phyloP scores from a whole-genome alignment of 495 filamentous ascomycete genomes.

The Penicillium simplicissimum region DNA sequence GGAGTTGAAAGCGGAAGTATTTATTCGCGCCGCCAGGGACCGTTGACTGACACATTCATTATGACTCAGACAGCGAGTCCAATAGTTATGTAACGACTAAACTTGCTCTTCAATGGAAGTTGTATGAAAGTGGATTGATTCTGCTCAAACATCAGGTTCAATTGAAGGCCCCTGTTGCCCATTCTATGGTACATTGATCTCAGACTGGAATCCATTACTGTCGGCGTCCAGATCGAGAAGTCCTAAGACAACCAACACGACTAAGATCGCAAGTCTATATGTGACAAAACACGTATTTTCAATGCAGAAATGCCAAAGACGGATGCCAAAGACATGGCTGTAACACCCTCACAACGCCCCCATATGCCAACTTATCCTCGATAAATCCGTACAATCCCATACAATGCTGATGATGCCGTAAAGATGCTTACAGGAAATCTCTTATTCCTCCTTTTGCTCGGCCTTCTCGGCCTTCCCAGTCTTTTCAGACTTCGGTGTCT shows the following conservation, averaged over 20 bases:
- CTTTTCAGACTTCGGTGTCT: neutral
- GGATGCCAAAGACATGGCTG: constrained; percentile 16
- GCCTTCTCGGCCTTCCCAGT: constrained; percentile 1
- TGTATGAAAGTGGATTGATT: neutral
- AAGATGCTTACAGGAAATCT: neutral
- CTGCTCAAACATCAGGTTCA: neutral
- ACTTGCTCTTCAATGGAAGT: too few species aligned
- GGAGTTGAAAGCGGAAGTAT: constrained; percentile 20
- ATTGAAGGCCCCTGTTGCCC: neutral
- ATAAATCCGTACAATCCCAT: constrained; percentile 1
- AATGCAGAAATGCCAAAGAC: constrained; percentile 17
- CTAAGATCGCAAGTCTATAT: constrained; percentile 8
- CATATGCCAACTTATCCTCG: constrained; percentile 19
- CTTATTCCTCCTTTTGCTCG: constrained; percentile 24
- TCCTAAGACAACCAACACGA: neutral
- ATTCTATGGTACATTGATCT: neutral
- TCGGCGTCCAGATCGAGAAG: neutral
- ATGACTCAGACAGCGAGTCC: constrained; percentile 9
- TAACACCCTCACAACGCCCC: constrained; percentile 27
- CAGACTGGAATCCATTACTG: neutral
- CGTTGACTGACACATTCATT: constrained; percentile 4
- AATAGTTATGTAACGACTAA: neutral
- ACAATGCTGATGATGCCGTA: neutral
- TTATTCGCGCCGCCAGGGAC: neutral
- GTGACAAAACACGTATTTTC: constrained; percentile 14